Evolutionary conservation across 2,329 filamentous ascomycete genomes (phyloP).

Genomic region (Atkinsonella texensis): DNA sequence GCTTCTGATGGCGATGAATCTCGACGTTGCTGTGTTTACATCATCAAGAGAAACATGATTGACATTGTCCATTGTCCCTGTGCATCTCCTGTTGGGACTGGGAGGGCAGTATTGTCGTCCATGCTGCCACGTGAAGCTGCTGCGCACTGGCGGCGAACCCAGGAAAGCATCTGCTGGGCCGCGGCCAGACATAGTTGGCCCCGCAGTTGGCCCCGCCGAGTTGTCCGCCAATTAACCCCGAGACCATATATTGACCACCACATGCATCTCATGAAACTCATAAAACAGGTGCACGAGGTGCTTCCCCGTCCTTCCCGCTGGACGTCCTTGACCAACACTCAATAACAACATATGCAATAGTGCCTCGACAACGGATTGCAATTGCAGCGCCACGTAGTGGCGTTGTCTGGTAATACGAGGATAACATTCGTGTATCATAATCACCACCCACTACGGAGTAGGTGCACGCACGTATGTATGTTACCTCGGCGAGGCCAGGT

Average conservation of each 20-base stretch:
- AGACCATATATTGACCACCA: no score
- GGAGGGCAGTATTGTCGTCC: background rate
- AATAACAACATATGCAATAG: background rate
- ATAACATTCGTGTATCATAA: background rate
- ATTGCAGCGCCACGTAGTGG: background rate
- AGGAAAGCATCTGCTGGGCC: background rate
- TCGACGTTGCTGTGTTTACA: background rate
- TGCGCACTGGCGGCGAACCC: background rate
- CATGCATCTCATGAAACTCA: no score
- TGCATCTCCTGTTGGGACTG: no score
- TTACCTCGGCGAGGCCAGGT: slow-evolving; percentile 1
- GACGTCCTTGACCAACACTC: background rate
- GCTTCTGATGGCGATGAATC: background rate
- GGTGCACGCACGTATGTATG: background rate
- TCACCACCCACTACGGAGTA: background rate
- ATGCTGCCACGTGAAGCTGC: background rate
- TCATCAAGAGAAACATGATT: background rate
- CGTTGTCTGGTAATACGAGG: background rate
- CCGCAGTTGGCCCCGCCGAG: no score
- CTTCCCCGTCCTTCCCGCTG: background rate
- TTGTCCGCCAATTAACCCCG: background rate
- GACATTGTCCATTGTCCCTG: no score
- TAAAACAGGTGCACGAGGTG: no score
- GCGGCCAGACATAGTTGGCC: background rate
- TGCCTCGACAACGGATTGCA: background rate